Base-by-base conservation (phyloP, 2,329 filamentous ascomycete genomes). In the Colletotrichum sp. region DNA sequence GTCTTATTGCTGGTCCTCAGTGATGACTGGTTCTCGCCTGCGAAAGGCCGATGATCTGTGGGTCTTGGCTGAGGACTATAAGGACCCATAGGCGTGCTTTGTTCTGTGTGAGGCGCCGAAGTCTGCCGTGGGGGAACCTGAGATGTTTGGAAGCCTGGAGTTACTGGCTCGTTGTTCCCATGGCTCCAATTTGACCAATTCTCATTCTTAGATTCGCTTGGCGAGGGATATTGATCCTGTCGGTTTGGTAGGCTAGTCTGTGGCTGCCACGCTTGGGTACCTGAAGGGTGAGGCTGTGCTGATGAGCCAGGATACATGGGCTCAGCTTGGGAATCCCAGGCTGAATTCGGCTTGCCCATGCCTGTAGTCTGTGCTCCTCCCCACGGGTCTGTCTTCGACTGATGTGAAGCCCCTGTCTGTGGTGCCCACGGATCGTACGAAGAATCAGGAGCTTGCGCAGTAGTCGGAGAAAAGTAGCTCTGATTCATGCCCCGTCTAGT, bases 1-100 rank as follows among this genome's bases (percentile, higher is more conserved):
- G 36, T 39, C 5, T 9, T 39, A 5, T 2, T 18, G 36, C 7
- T 7, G 36, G 16, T 9, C 4, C 5, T 39, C 16, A 5, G 36
- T 7, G 36, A 18, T 18, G 36, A 5, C 36, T 39, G 36, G 36
- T 6, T 9, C 5, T 9, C 36, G 16, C 5, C 7, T 39, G 36
- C 8, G 8, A 43, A 43, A 43, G 36, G 16, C 36, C 8, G 36
- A 43, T 43, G 36, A 5, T 43, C 16, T 9, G 1, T 5, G 16
- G 16, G 16, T 16, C 16, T 18, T 18, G 7, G 36, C 16, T 18
- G 36, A 43, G 36, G 8, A 5, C 15, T 4, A 18, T 43, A 43
- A 18, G 2, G 36, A 43, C 36, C 16, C 2, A 2, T 43, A 2
- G 2, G 16, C 36, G 36, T 1, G 36, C 16, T 0, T 2, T 43